Percentiles rank a stretch among this genome's conserved stretches.
These are phyloP conservation scores for Desmodesmus armatus DNA, from an alignment of 139 green algal species.

Conservation along the genomic window DNA sequence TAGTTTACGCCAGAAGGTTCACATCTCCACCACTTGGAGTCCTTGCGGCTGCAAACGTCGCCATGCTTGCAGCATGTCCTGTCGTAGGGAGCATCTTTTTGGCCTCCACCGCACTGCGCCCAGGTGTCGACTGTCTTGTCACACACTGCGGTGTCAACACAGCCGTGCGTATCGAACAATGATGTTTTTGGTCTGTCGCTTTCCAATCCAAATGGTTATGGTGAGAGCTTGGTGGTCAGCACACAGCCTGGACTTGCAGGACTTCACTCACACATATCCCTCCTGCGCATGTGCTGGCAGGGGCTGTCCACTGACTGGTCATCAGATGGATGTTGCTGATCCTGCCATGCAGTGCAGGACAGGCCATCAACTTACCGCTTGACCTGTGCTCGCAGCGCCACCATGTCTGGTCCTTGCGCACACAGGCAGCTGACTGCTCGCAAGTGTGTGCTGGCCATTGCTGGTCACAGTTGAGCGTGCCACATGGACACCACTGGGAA, in stretches of 20 bases:
- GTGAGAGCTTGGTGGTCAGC: no score
- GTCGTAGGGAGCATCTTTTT: neutral
- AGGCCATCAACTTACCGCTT: no score
- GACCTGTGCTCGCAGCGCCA: constrained; percentile 15
- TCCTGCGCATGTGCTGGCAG: no score
- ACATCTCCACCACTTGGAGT: constrained; percentile 30
- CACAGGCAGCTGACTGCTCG: constrained; percentile 26
- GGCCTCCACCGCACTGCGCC: constrained; percentile 7
- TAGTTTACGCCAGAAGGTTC: constrained; percentile 3
- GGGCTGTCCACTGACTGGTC: no score
- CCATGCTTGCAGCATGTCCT: constrained; percentile 27
- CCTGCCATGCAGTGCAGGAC: no score
- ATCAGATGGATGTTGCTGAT: no score
- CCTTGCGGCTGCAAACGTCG: constrained; percentile 12
- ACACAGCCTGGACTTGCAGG: no score
- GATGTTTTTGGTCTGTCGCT: no score
- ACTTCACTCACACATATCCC: no score
- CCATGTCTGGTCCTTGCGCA: constrained; percentile 1
- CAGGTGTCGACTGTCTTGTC: constrained; percentile 23
- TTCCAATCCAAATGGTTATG: no score
- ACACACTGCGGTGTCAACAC: constrained; percentile 30
- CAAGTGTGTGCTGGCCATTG: constrained; percentile 18
- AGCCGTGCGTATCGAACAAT: no score
- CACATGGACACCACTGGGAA: constrained; percentile 6
- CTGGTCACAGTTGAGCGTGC: constrained; percentile 27